These are phyloP conservation scores for Abrus precatorius DNA, from an alignment of 306 rosid species.

Conservation along the genomic window DNA sequence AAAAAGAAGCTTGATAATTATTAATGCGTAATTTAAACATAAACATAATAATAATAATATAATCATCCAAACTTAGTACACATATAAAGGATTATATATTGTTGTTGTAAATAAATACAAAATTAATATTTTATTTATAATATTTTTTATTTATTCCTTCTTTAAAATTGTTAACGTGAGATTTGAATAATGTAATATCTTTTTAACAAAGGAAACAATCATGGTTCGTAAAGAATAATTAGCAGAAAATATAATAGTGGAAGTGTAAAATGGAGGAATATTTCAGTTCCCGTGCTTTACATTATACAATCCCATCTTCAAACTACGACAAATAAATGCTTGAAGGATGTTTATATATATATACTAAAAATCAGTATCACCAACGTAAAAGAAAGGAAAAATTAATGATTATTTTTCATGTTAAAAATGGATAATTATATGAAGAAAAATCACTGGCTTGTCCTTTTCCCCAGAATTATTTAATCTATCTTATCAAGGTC, in stretches of 20 bases:
- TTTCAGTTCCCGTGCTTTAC: not conserved
- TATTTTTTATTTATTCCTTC: not conserved
- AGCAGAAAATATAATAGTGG: not conserved
- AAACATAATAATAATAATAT: too few relatives aligned
- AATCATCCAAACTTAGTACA: too few relatives aligned
- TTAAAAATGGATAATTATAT: conserved; percentile 23
- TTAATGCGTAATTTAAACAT: too few relatives aligned
- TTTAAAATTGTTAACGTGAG: not conserved
- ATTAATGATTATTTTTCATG: not conserved
- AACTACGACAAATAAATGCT: not conserved
- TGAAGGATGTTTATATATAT: too few relatives aligned
- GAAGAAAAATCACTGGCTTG: conserved; percentile 6
- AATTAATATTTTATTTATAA: too few relatives aligned
- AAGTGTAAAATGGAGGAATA: not conserved
- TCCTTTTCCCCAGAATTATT: not conserved
- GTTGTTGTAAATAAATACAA: too few relatives aligned
- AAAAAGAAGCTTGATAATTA: too few relatives aligned
- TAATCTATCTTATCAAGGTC: not conserved
- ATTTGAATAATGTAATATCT: too few relatives aligned
- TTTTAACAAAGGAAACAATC: not conserved
- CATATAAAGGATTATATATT: too few relatives aligned
- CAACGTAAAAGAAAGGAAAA: conserved; percentile 1
- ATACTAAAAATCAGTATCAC: too few relatives aligned
- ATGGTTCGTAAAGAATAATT: not conserved
- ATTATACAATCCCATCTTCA: too few relatives aligned